A percentile compares a stretch with the other conserved stretches of the same genome.
Conservation (phyloP, 148 eudicot genomes). For the Rhododendron henanense region DNA sequence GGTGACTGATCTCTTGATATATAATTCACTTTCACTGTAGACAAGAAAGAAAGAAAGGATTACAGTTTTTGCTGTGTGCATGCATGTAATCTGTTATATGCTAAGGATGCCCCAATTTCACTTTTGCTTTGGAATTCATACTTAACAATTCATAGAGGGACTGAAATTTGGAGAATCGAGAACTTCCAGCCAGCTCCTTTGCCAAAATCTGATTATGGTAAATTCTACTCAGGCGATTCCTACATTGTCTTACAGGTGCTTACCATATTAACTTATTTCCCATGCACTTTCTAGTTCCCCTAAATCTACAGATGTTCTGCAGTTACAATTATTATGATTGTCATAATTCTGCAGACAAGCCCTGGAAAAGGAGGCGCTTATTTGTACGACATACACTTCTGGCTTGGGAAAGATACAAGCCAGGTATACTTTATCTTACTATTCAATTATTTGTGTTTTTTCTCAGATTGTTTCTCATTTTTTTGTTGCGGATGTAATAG, state of each 20-base stretch:
- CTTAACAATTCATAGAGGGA: slow-evolving; percentile 81
- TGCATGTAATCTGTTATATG: neutral
- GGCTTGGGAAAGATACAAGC: slow-evolving; percentile 99
- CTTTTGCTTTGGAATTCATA: slow-evolving; percentile 8
- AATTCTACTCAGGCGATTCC: slow-evolving; percentile 93
- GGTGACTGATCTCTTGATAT: neutral
- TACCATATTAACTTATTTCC: slow-evolving; percentile 8
- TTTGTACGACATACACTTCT: slow-evolving; percentile 86
- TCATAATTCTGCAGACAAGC: slow-evolving; percentile 51
- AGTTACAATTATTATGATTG: neutral
- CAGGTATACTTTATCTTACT: slow-evolving; percentile 49
- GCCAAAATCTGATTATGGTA: slow-evolving; percentile 90
- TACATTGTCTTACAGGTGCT: slow-evolving; percentile 70
- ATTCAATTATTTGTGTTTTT: neutral
- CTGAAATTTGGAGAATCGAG: slow-evolving; percentile 97
- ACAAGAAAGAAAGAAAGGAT: neutral
- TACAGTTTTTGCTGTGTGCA: neutral
- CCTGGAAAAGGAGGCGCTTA: slow-evolving; percentile 92
- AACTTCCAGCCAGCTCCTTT: slow-evolving; percentile 86
- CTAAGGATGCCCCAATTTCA: slow-evolving; percentile 3
- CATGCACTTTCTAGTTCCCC: neutral
- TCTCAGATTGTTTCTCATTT: slow-evolving; percentile 1
- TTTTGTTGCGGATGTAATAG: slow-evolving; percentile 32
- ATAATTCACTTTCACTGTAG: neutral
- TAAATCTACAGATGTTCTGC: neutral